Base-by-base conservation (phyloP, 2,329 filamentous ascomycete species). In the Sordariomycetes sp. region DNA sequence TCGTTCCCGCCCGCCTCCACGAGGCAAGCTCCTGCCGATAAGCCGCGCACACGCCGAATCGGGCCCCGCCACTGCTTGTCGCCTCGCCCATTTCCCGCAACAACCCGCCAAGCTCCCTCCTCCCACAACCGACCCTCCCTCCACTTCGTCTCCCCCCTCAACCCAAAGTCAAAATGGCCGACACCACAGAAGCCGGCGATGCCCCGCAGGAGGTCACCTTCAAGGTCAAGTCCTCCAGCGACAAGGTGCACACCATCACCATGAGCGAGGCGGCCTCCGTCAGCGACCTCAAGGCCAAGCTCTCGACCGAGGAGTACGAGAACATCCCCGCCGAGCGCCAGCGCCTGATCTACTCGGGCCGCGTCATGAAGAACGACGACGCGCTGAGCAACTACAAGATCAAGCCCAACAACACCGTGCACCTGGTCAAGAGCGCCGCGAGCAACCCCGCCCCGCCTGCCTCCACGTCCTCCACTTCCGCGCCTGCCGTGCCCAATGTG, bases 161-260 rank as follows among this genome's bases (percentile, higher is more conserved):
- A n/a, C n/a, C 46, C 6, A 48, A 6, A n/a, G 4, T 28, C 20
- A 63, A 59, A 24, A 59, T 61, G 35, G 55, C 62, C 68, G 66
- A 61, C 64, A 89, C 89, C 86, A 80, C 87, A 69, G 87, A 89
- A 71, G 82, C 81, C 68, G 71, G 76, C 65, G 79, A 81, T 61
- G 71, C 78, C 64, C 70, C 76, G 67, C 80, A 83, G 66, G 89
- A 92, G 68, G 76, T 86, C 67, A 96, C 89, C 71, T 97, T 99
- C 83, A 94, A 91, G 76, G 87, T 99, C 74, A 99, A 97, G 79
- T 89, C 90, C n/a, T 92, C 90, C n/a, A 88, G 86, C 66, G 92
- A 97, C 69, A 85, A 83, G 70, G 90, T 88, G 72, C 92, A 90
- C 69, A 86, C 82, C 57, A 78, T 99, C 69, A 95, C 90, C 59